Base-by-base conservation (phyloP, 1,284 basidiomycete species). In the Boletus sp. region DNA sequence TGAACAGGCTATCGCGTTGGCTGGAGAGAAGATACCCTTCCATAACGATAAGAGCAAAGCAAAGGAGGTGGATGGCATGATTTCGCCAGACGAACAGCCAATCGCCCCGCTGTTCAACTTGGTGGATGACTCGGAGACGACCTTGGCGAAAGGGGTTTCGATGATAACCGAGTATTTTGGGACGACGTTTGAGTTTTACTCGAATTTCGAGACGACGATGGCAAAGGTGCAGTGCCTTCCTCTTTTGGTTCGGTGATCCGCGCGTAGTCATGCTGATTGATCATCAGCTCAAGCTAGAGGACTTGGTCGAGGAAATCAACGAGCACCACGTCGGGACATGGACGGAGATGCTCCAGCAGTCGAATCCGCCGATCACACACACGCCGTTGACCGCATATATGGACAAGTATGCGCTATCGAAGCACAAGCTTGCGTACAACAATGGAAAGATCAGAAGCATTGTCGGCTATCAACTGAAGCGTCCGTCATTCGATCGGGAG, bases 101-200 rank as follows among this genome's bases (percentile, higher is more conserved):
- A 63, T 80, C 26, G 85, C 84, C 3, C 89, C 91, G 9, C 57
- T 94, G 29, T 94, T 94, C 72, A 92, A 94, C 63, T 64, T 94
- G 48, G 89, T 86, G 50, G 92, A 94, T 61, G 87, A 93, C 51
- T 81, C 82, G 10, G 76, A 90, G 44, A 82, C 81, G 51, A 92
- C 90, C 2, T 74, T 91, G 48, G 72, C 84, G 25, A 85, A 82
- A 49, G 77, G 88, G n/a, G 89, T 85, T 3, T 76, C 80, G 49
- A 79, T 77, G 9, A 78, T 90, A 19, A 83, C 88, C 2, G 77
- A 81, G 16, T 79, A 83, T 56, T 94, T 93, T 66, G 85, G 81
- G 32, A 88, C 93, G 43, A 86, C 85, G 9, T 90, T 88, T 53
- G 90, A 92, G 57, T 94, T 93, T 64, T 81, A 91, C 67, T 87